These are phyloP conservation scores for Backusella liffmaniae DNA, from an alignment of 192 early-diverging fungal genomes.

Conservation along the genomic window DNA sequence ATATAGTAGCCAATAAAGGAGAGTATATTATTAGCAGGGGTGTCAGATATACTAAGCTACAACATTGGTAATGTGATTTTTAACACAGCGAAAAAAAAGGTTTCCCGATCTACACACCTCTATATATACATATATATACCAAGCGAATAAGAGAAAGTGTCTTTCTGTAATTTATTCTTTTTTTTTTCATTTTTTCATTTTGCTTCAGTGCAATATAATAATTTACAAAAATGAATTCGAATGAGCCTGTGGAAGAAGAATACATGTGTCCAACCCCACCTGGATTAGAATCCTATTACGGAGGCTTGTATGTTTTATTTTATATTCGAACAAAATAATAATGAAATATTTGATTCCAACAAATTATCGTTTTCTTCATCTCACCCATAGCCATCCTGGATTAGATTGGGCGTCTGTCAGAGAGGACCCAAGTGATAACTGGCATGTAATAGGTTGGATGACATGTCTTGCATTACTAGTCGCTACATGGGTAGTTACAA, in stretches of 20 bases:
- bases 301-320: slow-evolving; percentile 3
- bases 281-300: slow-evolving; percentile 1
- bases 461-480: slow-evolving; percentile 14
- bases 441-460: slow-evolving; percentile 37
- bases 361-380: background rate
- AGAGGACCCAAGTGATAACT: background rate
- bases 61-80: background rate
- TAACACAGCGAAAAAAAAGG: background rate
- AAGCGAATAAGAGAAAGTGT: background rate
- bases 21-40: background rate
- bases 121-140: background rate
- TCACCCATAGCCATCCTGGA: background rate
- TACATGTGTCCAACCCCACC: background rate
- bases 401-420: slow-evolving; percentile 4
- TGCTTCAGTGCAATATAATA: background rate
- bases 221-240: background rate
- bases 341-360: background rate
- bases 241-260: background rate
- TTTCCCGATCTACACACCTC: background rate
- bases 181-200: background rate
- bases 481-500: slow-evolving; percentile 21
- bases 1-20: background rate
- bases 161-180: background rate
- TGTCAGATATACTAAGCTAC: background rate
- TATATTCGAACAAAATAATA: background rate